Percentiles rank a stretch among this genome's conserved stretches.
phyloP scores from a whole-genome alignment of 2,329 filamentous ascomycete genomes.

The Ploettnerulaceae sp. region DNA sequence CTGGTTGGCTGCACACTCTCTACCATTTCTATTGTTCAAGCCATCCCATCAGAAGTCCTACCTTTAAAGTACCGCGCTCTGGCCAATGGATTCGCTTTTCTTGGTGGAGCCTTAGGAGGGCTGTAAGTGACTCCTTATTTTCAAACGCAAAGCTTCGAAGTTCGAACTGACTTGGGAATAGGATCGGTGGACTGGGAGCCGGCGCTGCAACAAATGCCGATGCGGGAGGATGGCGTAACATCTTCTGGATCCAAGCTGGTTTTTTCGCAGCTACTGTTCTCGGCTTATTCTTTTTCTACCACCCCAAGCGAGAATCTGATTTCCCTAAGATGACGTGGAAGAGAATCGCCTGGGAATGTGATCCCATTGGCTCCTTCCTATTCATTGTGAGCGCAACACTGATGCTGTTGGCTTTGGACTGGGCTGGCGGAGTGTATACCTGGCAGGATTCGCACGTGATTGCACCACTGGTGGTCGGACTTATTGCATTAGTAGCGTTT shows the following conservation, averaged over 20 bases:
- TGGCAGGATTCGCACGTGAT: constrained; percentile 32
- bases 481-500: constrained; percentile 30
- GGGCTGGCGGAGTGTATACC: constrained; percentile 41
- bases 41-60: constrained; percentile 52
- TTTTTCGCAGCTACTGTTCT: constrained; percentile 46
- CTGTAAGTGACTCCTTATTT: no score
- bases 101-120: constrained; percentile 48
- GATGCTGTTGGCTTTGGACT: constrained; percentile 42
- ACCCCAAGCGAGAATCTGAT: constrained; percentile 36
- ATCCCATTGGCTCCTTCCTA: constrained; percentile 43
- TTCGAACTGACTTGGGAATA: no score
- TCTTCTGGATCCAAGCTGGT: constrained; percentile 56
- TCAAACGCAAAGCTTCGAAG: no score
- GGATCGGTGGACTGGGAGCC: constrained; percentile 44
- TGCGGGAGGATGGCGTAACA: constrained; percentile 47
- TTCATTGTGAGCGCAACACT: constrained; percentile 42
- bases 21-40: constrained; percentile 50
- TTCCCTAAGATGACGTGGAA: constrained; percentile 37
- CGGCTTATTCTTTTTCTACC: constrained; percentile 44
- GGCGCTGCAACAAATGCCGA: constrained; percentile 47
- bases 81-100: constrained; percentile 48
- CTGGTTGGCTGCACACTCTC: constrained; percentile 50
- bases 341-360: constrained; percentile 43
- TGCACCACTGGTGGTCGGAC: constrained; percentile 33
- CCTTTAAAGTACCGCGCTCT: constrained; percentile 52